Base-by-base conservation (phyloP, 768 basidiomycete species). In the Kwoniella mangroviensis region DNA sequence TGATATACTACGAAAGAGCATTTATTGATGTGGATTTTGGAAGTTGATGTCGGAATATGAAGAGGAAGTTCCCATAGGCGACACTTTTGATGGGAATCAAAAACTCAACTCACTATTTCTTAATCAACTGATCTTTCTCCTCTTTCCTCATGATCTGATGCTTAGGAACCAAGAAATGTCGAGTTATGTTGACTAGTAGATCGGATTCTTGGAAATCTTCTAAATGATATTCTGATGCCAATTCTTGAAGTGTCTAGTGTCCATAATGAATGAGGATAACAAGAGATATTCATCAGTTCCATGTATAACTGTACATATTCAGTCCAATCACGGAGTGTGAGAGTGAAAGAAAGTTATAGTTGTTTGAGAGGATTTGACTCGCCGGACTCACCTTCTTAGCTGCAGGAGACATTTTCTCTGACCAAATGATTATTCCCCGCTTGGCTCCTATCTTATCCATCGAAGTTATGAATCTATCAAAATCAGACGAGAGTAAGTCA, bases 161-260 rank as follows among this genome's bases (percentile, higher is more conserved):
- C 70, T 88, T 89, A 56, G 97, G 97, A 1, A 99, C 97, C 45
- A 99, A 87, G 22, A 92, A 92, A 80, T 99, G 97, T 78, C 94
- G 91, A 5, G 93, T 94, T 79, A 99, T 98, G 84, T 99, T 99
- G 73, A 99, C 97, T 6, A 98, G 87, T 19, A 99, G 86, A 83
- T 98, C 96, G 12, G 94, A 89, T 84, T 98, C 97, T 21, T 94
- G 92, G 83, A 98, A 99, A 76, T 97, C 95, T 82, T 98, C 97
- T 43, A 99, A 87, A 63, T 89, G 88, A 84, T 91, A 98, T 76
- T 92, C 89, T 6, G 87, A 84, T 41, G 91, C 87, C 91, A 98
- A 93, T 19, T 92, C 93, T 54, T 90, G 89, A 73, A 99, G 93
- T 67, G 97, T 92, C 96, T 98, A 34, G 6, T 7, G 9, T 34